These are phyloP conservation scores for Cetraspora pellucida DNA, from an alignment of 192 early-diverging fungal species.

Conservation along the genomic window DNA sequence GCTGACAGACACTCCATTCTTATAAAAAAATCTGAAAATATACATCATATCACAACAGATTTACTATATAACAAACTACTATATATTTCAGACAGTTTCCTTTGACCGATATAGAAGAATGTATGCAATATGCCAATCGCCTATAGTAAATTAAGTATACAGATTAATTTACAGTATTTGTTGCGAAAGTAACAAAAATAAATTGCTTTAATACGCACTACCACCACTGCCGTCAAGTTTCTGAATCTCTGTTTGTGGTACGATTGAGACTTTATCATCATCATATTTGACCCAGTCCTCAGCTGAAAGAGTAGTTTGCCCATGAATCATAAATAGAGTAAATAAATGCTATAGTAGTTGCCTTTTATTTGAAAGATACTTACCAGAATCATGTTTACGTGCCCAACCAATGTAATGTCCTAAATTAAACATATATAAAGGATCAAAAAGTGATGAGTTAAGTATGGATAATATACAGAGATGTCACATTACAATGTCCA, in stretches of 20 bases:
- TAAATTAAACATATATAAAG: background rate
- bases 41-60: no score
- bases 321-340: background rate
- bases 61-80: no score
- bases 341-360: background rate
- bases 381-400: slow-evolving; percentile 64
- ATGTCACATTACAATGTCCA: background rate
- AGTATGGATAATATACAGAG: background rate
- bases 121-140: slow-evolving; percentile 85
- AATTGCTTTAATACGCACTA: slow-evolving; percentile 18
- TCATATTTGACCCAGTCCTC: slow-evolving; percentile 88
- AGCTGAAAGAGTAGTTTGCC: slow-evolving; percentile 19
- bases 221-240: slow-evolving; percentile 91
- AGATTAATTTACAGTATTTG: background rate
- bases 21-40: no score
- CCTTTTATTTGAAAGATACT: slow-evolving; percentile 31
- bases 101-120: slow-evolving; percentile 87
- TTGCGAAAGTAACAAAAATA: background rate
- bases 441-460: no score
- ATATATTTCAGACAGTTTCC: slow-evolving; percentile 45
- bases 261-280: slow-evolving; percentile 89
- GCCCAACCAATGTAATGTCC: slow-evolving; percentile 95
- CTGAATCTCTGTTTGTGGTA: slow-evolving; percentile 83
- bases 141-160: slow-evolving; percentile 26
- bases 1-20: no score